Percentiles rank a stretch among this genome's conserved stretches.
phyloP scores from a whole-genome alignment of 805 yeast species.

The Nakazawaea siamensis region DNA sequence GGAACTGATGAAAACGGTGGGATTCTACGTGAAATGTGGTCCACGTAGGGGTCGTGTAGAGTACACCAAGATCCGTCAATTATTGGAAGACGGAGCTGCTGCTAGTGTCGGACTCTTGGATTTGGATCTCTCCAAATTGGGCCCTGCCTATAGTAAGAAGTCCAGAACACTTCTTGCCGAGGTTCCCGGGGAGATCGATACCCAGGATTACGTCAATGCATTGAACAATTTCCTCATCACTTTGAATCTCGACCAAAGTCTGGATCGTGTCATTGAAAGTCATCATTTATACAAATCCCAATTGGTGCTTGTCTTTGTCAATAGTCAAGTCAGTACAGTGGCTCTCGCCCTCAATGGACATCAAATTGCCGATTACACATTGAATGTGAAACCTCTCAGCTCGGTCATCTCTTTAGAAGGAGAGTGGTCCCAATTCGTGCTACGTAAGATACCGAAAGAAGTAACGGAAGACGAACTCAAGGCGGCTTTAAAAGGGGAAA shows the following conservation, averaged over 20 bases:
- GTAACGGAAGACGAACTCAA: conserved; percentile 32
- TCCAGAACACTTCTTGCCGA: too few relatives aligned
- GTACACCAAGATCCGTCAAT: conserved; percentile 23
- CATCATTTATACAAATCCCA: too few relatives aligned
- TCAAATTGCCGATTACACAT: neutral
- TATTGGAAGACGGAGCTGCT: neutral
- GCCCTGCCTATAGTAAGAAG: too few relatives aligned
- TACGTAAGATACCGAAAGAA: conserved; percentile 38
- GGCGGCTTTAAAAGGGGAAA: conserved; percentile 24
- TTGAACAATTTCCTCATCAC: conserved; percentile 32
- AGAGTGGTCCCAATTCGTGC: conserved; percentile 34
- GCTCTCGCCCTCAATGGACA: conserved; percentile 11
- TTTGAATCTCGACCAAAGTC: conserved; percentile 33
- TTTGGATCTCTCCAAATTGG: neutral
- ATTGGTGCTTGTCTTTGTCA: conserved; percentile 19
- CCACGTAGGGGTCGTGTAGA: conserved; percentile 32
- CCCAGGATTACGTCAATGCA: neutral
- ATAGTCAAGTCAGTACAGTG: conserved; percentile 38
- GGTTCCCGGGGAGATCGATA: too few relatives aligned
- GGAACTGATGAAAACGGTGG: conserved; percentile 70
- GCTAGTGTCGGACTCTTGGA: conserved; percentile 8
- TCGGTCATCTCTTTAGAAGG: conserved; percentile 36
- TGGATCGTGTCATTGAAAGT: conserved; percentile 14
- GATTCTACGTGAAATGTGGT: conserved; percentile 73
- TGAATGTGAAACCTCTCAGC: neutral